Base-by-base conservation (phyloP, 371 early-diverging fungal species). In the Actinomortierella ambigua region DNA sequence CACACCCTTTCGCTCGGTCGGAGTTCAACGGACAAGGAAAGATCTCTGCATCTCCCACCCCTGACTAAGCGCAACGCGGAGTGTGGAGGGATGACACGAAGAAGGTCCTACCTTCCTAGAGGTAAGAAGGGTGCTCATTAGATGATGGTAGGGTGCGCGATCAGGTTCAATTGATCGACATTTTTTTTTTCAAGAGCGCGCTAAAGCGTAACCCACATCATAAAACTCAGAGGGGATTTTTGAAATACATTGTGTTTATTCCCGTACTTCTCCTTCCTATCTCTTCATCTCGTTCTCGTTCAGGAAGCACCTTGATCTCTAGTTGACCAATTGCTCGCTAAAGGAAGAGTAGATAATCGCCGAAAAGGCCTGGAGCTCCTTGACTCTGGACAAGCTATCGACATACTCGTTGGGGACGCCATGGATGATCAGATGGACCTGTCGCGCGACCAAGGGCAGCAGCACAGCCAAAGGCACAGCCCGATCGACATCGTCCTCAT, bases 381-480 rank as follows among this genome's bases (percentile, higher is more conserved):
- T 88, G 57, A 87, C 83, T 54, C 86, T 84, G 39, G 61, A 63
- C 57, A 59, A 28, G 80, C 90, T 52, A 67, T 94, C 93, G 8
- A 95, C 76, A 61, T 90, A 96, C 61, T 86, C 82, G 77, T 95
- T 94, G 23, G 90, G 90, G 13, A 86, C 84, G 23, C 95, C 93
- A 73, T 93, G 88, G 54, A 95, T 81, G 29, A 94, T 85, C 59
- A 85, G 63, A 65, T 94, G 92, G 13, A 88, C 90, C 70, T 91
- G 88, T 53, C 90, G 83, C 20, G 90, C 84, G 50, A 95, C 83
- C 51, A 82, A 60, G 20, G 96, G 95, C 61, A 96, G 68, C 39
- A 94, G 70, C 55, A 86, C 87, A 2, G 90, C 94, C 17, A 96
- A 66, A 1, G 90, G 85, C 9, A 93, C 70, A 5, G 57, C 43